Percentiles rank a stretch among this genome's conserved stretches.
phyloP scores from a whole-genome alignment of 1,284 basidiomycete species.

The Fomitopsis betulina region DNA sequence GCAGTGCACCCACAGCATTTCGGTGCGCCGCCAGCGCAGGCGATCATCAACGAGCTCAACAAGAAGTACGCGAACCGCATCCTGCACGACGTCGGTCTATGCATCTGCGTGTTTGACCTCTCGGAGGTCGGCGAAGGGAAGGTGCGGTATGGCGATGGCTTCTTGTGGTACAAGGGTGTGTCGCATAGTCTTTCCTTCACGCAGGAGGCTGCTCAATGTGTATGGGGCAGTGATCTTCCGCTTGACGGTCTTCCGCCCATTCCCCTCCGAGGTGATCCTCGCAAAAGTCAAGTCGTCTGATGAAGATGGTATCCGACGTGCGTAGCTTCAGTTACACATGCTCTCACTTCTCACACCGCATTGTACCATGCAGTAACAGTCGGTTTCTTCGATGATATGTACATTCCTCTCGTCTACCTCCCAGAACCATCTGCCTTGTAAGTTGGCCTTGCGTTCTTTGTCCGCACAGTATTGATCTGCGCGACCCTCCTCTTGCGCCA shows the following conservation, averaged over 20 bases:
- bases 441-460: constrained; percentile 21
- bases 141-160: constrained; percentile 92
- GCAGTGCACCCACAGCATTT: constrained; percentile 76
- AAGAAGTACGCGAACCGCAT: constrained; percentile 94
- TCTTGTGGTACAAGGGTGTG: constrained; percentile 90
- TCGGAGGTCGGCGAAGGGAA: constrained; percentile 86
- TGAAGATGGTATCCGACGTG: constrained; percentile 79
- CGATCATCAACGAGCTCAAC: constrained; percentile 78
- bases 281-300: constrained; percentile 87
- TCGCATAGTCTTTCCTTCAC: constrained; percentile 3
- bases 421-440: constrained; percentile 80
- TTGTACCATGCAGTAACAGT: constrained; percentile 59
- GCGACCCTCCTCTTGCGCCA: constrained; percentile 16
- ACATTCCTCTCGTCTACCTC: constrained; percentile 68
- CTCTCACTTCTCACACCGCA: no score
- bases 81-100: constrained; percentile 89
- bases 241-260: constrained; percentile 89
- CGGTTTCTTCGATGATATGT: constrained; percentile 94
- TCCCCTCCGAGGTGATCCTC: constrained; percentile 84
- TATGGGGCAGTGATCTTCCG: constrained; percentile 76
- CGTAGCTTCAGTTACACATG: constrained; percentile 22
- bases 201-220: background rate
- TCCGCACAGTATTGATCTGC: no score
- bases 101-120: constrained; percentile 86
- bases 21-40: constrained; percentile 63